A percentile compares a stretch with the other conserved stretches of the same genome.
Conservation (phyloP, 768 basidiomycete species). For the Psilocybe subaeruginosa region DNA sequence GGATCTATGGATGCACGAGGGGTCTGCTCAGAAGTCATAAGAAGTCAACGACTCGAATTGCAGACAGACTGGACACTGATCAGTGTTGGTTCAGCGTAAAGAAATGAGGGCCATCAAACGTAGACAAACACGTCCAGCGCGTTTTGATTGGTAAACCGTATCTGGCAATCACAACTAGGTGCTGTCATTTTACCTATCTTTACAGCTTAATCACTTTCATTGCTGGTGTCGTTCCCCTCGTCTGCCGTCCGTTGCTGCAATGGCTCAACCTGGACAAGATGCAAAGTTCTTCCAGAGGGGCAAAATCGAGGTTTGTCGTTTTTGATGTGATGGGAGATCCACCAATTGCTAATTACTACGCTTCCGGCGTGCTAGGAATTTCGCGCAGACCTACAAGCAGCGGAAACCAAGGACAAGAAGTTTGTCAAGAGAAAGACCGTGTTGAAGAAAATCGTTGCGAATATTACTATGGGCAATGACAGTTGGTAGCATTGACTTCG, state of each 20-base stretch:
- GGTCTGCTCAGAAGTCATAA: constrained; percentile 16
- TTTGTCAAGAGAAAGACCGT: constrained; percentile 91
- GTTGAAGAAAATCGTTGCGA: constrained; percentile 96
- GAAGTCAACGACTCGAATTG: background rate
- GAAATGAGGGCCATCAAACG: background rate
- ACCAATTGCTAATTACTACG: background rate
- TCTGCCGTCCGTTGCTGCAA: constrained; percentile 16
- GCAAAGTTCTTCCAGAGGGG: constrained; percentile 92
- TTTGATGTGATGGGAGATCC: background rate
- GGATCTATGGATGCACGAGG: constrained; percentile 31
- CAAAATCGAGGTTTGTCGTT: constrained; percentile 78
- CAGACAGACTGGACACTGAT: background rate
- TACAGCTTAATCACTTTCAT: background rate
- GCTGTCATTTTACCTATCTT: background rate
- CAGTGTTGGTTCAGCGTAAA: background rate
- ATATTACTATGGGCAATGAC: constrained; percentile 99
- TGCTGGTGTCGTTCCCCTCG: background rate
- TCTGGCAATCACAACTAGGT: background rate
- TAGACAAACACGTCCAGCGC: constrained; percentile 12
- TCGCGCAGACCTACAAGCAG: constrained; percentile 87
- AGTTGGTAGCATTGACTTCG: constrained; percentile 62
- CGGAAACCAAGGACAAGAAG: constrained; percentile 96
- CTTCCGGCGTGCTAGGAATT: constrained; percentile 63
- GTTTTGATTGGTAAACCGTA: background rate
- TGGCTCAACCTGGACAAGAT: constrained; percentile 76